These are phyloP conservation scores for Cerioporus squamosus DNA, from an alignment of 1,284 basidiomycete genomes.

Conservation along the genomic window DNA sequence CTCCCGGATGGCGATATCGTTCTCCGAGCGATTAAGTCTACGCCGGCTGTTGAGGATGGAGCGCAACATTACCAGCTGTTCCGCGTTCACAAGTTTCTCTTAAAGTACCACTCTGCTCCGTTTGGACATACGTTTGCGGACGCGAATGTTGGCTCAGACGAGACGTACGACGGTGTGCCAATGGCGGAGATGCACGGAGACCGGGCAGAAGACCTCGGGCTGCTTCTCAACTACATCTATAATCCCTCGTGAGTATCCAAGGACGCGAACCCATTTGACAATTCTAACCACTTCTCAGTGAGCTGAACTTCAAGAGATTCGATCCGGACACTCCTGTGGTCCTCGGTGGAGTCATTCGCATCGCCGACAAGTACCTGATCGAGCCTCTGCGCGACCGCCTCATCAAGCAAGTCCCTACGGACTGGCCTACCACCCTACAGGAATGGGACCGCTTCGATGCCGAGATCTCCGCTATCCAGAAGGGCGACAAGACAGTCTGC, in stretches of 20 bases:
- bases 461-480: conserved; percentile 9
- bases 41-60: conserved; percentile 31
- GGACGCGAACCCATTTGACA: no score
- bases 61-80: conserved; percentile 43
- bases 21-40: conserved; percentile 45
- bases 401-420: conserved; percentile 52
- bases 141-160: conserved; percentile 32
- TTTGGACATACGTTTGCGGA: conserved; percentile 71
- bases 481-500: not conserved
- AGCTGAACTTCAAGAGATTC: conserved; percentile 12
- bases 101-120: conserved; percentile 64
- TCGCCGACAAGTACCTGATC: conserved; percentile 69
- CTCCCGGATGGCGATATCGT: conserved; percentile 72
- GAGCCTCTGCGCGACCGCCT: conserved; percentile 58
- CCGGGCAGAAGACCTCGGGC: conserved; percentile 21
- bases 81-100: conserved; percentile 68
- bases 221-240: conserved; percentile 62
- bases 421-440: conserved; percentile 63
- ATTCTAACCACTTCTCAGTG: no score
- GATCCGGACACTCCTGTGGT: conserved; percentile 24
- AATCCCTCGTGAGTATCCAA: conserved; percentile 31
- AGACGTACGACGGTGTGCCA: conserved; percentile 23
- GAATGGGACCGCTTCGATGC: conserved; percentile 55
- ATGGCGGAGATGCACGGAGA: conserved; percentile 20
- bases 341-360: conserved; percentile 59